Evolutionary conservation across 371 early-diverging fungal genomes (phyloP).

Genomic region (Mortierella sp.): DNA sequence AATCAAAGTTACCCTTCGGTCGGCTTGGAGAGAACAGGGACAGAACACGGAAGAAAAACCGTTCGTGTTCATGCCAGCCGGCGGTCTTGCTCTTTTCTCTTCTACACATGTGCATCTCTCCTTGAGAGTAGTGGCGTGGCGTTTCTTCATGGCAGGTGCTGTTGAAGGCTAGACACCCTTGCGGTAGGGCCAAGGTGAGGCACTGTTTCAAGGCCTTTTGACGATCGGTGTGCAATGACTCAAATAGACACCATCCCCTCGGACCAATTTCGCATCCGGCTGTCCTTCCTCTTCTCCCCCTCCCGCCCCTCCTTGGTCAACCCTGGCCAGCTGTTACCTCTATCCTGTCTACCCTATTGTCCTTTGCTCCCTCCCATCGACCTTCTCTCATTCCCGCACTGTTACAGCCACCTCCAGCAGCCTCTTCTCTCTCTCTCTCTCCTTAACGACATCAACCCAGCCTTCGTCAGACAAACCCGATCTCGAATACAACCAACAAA

Average conservation of each 20-base stretch:
- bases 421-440: background rate
- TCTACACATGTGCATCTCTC: background rate
- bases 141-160: background rate
- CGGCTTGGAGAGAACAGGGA: slow-evolving; percentile 1
- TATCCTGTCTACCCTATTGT: background rate
- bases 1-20: background rate
- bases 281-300: background rate
- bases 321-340: background rate
- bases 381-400: background rate
- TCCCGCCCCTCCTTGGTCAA: background rate
- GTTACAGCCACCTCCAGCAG: background rate
- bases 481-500: background rate
- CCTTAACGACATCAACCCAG: background rate
- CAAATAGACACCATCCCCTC: background rate
- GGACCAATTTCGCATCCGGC: background rate
- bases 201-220: no score
- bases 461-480: background rate
- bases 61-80: slow-evolving; percentile 8
- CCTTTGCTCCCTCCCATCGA: background rate
- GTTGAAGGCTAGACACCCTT: background rate
- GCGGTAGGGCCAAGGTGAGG: background rate
- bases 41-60: background rate
- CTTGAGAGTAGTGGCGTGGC: no score
- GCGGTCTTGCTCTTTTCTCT: background rate
- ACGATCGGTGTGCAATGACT: background rate